phyloP scores from a whole-genome alignment of 495 filamentous ascomycete species.

The Hypoxylon lenormandii region DNA sequence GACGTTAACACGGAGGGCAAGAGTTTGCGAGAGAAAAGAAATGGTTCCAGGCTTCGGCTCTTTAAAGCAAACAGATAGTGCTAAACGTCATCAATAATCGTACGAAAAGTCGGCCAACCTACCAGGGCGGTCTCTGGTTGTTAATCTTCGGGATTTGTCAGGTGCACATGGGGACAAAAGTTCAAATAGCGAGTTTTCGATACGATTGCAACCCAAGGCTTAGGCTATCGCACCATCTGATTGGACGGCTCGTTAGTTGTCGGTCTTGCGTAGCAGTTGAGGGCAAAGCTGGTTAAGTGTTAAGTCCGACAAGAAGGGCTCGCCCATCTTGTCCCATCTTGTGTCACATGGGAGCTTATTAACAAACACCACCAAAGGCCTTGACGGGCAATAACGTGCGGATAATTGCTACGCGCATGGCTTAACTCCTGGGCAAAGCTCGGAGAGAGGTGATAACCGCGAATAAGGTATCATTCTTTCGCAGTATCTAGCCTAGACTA shows the following conservation, averaged over 20 bases:
- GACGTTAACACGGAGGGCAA: constrained; percentile 28
- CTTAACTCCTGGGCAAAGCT: constrained; percentile 38
- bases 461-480: background rate
- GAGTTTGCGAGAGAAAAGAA: constrained; percentile 44
- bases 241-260: constrained; percentile 22
- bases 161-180: constrained; percentile 13
- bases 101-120: constrained; percentile 34
- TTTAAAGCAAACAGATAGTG: constrained; percentile 32
- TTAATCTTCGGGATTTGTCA: constrained; percentile 46
- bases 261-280: constrained; percentile 16
- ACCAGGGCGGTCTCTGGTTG: constrained; percentile 24
- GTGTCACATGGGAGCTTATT: constrained; percentile 42
- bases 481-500: background rate
- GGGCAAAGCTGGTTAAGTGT: constrained; percentile 23
- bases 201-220: constrained; percentile 35
- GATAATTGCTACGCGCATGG: constrained; percentile 26
- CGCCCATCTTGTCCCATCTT: constrained; percentile 30
- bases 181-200: constrained; percentile 44
- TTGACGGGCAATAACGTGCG: constrained; percentile 41
- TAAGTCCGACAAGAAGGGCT: constrained; percentile 23
- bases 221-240: constrained; percentile 3
- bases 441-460: constrained; percentile 18
- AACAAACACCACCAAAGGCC: constrained; percentile 21
- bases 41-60: constrained; percentile 18
- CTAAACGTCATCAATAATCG: constrained; percentile 37